Base-by-base conservation (phyloP, 495 filamentous ascomycete species). In the Penicillium waksmanii region DNA sequence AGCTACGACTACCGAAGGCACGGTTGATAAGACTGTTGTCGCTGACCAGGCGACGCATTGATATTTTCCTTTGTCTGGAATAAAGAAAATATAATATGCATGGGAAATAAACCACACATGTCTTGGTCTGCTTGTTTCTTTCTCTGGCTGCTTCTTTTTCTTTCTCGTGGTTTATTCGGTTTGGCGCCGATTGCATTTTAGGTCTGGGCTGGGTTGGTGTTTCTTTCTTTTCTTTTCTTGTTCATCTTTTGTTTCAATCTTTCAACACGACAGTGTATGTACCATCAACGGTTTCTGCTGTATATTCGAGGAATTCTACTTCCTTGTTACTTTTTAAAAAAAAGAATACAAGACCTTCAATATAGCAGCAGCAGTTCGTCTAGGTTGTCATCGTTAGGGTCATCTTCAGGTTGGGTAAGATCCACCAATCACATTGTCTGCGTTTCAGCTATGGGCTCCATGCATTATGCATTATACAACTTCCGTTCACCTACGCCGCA, bases 41-140 rank as follows among this genome's bases (percentile, higher is more conserved):
- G 15, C 61, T 18, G 67, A 69, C 15, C 73, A 73, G 51, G 69
- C 63, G 31, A 70, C 71, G 17, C 68, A 63, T 31, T 78, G 55
- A 71, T 51, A 11, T 48, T 53, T 54, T 8, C 17, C 35, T 17
- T 48, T 38, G 48, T 52, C 34, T 47, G 55, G 25, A 13, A 56
- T 48, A 21, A 49, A 65, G 12, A 64, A 64, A 53, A 55, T 48
- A 57, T 65, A 61, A 60, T 57, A 50, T 18, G 50, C 40, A 57
- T 63, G 57, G 49, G 13, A 25, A 9, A 49, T 57, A 27, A 25
- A 49, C 23, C 15, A 5, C 35, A 18, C 3, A 44, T 44, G 2
- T n/a, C 43, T 50, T 53, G 17, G 33, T 53, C 17, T 17, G 8
- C 27, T 18, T 49, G 27, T 56, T 17, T 3, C 27, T 18, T 49